Evolutionary conservation across 495 filamentous ascomycete genomes (phyloP).

Genomic region (Arthonia radiata): DNA sequence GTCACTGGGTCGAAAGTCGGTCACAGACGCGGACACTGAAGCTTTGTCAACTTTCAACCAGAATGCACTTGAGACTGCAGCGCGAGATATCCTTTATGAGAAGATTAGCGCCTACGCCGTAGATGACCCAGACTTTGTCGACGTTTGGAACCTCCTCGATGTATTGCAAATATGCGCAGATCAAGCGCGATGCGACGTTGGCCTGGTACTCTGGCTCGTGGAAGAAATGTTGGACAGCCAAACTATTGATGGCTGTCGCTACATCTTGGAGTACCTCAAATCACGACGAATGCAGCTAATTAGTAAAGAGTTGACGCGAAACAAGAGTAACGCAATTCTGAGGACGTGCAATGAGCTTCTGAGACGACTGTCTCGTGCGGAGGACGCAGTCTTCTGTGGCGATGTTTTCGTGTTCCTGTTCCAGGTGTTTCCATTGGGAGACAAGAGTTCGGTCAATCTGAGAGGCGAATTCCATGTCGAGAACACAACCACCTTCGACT

Average conservation of each 20-base stretch:
- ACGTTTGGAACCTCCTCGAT: constrained; percentile 84
- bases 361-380: constrained; percentile 67
- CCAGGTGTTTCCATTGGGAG: constrained; percentile 84
- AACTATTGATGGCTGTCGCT: constrained; percentile 71
- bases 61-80: constrained; percentile 50
- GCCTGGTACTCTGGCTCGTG: constrained; percentile 65
- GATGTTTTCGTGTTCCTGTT: constrained; percentile 94
- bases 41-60: constrained; percentile 7
- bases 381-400: constrained; percentile 92
- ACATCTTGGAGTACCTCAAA: constrained; percentile 80
- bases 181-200: constrained; percentile 56
- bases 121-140: constrained; percentile 44
- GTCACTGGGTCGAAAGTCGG: constrained; percentile 15
- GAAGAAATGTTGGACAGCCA: constrained; percentile 93
- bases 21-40: constrained; percentile 5
- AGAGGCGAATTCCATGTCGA: constrained; percentile 89
- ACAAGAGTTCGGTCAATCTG: constrained; percentile 91
- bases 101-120: constrained; percentile 33
- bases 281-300: constrained; percentile 72
- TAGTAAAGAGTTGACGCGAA: constrained; percentile 21
- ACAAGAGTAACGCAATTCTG: constrained; percentile 66
- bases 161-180: constrained; percentile 71
- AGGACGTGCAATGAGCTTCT: constrained; percentile 88
- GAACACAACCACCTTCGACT: constrained; percentile 64
- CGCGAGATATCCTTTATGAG: constrained; percentile 49